Base-by-base conservation (phyloP, 1,284 basidiomycete genomes). In the Pholiota adiposa region DNA sequence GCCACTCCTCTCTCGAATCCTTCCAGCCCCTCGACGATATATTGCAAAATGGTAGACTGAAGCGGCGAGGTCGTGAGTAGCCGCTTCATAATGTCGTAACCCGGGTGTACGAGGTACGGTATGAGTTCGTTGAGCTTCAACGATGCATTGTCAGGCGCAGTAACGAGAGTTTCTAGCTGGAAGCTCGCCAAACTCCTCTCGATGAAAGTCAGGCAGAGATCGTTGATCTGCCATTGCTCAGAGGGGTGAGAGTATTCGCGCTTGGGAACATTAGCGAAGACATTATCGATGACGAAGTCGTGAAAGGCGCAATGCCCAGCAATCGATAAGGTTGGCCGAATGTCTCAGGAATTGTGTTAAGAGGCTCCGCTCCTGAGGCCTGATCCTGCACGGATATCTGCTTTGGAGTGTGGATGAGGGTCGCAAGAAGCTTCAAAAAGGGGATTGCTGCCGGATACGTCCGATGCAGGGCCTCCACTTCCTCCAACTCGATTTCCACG, bases 221-320 rank as follows among this genome's bases (percentile, higher is more conserved):
- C 93, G 38, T 94, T 92, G 70, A 94, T 89, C 65, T 87, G 83
- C 94, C 94, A 98, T 63, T 90, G 79, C 69, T 98, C 94, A 7
- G 84, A 85, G 7, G 87, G 85, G 46, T 84, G 80, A 5, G 83
- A 77, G 67, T 92, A 98, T 63, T 94, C 93, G 38, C 96, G 82
- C 48, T 77, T 80, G 6, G 85, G 78, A 50, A 92, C 86, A 44
- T 85, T 85, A 12, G 83, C 79, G 63, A 98, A 90, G 1, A 98
- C 92, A 40, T 92, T 91, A 69, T 98, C 94, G 62, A 98, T 79
- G 55, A 97, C 90, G 70, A 97, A 98, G 23, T 79, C 11, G 91
- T 82, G 70, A 90, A 98, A 1, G 88, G 94, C 0, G 79, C 83
- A 41, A 96, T 86, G 0, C 93, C 93, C 3, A 90, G 88, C 11